A percentile compares a stretch with the other conserved stretches of the same genome.
phyloP scores from a whole-genome alignment of 345 rosid species.

The Citrus mangshanensis region DNA sequence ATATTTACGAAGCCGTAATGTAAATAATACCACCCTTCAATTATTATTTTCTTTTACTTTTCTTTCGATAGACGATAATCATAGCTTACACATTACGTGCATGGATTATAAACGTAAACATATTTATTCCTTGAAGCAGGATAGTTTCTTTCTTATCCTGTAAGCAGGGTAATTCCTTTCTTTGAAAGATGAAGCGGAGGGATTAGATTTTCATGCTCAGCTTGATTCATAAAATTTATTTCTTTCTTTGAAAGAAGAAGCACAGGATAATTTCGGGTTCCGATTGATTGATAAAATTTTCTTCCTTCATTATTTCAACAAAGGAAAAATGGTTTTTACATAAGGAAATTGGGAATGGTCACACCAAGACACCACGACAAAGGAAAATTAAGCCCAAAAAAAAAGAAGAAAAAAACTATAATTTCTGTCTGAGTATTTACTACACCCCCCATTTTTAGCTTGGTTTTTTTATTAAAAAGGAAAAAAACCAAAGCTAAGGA shows the following conservation, averaged over 20 bases:
- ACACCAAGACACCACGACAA: not conserved
- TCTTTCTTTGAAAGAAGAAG: too few relatives aligned
- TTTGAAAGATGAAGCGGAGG: too few relatives aligned
- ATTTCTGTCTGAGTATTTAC: not conserved
- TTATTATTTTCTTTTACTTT: too few relatives aligned
- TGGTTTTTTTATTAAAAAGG: slow-evolving; percentile 40
- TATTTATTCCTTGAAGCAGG: too few relatives aligned
- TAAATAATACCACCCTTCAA: too few relatives aligned
- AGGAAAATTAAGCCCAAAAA: not conserved
- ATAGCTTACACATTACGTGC: too few relatives aligned
- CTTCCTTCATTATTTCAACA: not conserved
- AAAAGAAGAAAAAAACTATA: not conserved
- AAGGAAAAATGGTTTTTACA: not conserved
- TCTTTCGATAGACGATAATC: too few relatives aligned
- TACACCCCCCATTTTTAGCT: slow-evolving; percentile 22
- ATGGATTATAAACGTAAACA: too few relatives aligned
- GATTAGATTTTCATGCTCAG: too few relatives aligned
- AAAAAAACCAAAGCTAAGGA: slow-evolving; percentile 38
- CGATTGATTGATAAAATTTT: not conserved
- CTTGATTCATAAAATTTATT: not conserved
- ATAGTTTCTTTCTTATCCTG: too few relatives aligned
- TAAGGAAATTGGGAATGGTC: not conserved
- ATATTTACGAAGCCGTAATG: too few relatives aligned
- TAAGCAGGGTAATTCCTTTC: too few relatives aligned
- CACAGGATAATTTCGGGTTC: not conserved